Conservation (phyloP, 1,139 yeast species). For the Scheffersomyces stambukii region DNA sequence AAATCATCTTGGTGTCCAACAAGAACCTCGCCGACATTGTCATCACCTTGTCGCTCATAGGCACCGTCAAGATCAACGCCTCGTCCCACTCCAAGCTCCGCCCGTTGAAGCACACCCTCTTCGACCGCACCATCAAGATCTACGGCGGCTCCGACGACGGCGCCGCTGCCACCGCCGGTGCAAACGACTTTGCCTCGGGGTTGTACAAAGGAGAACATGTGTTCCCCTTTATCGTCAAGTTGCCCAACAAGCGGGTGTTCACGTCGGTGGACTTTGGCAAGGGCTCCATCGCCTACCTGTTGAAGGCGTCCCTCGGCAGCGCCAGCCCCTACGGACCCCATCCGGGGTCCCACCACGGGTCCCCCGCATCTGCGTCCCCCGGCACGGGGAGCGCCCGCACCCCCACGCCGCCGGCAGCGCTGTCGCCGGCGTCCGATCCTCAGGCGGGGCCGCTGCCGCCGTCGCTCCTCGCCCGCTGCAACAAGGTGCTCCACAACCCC, state of each 20-base stretch:
- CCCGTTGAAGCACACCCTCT: conserved; percentile 48
- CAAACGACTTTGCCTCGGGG: conserved; percentile 36
- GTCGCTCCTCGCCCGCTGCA: no score
- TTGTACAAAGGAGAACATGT: conserved; percentile 78
- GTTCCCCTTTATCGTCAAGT: conserved; percentile 76
- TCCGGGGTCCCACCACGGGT: conserved; percentile 8
- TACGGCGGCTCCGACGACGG: conserved; percentile 46
- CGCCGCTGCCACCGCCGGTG: not conserved
- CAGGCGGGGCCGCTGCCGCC: no score
- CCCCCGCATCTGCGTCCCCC: conserved; percentile 9
- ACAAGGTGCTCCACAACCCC: conserved; percentile 21
- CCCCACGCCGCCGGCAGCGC: no score
- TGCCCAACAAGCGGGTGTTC: conserved; percentile 67
- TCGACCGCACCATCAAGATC: conserved; percentile 63
- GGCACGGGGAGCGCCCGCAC: no score
- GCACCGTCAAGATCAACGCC: conserved; percentile 53
- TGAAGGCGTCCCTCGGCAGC: conserved; percentile 54
- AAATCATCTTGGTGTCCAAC: conserved; percentile 51
- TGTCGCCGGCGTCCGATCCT: no score
- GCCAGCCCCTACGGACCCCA: conserved; percentile 10
- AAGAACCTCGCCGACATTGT: conserved; percentile 53
- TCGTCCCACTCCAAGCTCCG: conserved; percentile 49
- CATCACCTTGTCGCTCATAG: conserved; percentile 50
- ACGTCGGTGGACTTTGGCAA: conserved; percentile 81
- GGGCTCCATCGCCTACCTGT: conserved; percentile 70